Conservation (phyloP, 2,329 filamentous ascomycete species). For the Sclerotinia minor region DNA sequence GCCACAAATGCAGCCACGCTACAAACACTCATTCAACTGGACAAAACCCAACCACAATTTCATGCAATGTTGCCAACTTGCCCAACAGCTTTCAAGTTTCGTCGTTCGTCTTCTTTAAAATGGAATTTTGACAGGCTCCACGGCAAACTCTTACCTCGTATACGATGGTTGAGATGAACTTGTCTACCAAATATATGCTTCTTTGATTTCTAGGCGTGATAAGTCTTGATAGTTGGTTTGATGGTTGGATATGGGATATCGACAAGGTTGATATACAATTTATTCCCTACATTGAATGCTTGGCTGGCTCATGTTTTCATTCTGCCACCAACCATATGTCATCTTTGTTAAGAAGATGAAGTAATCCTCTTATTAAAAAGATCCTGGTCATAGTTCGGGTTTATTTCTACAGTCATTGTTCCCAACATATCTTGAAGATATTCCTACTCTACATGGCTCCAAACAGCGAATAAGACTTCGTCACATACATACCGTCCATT, state of each 20-base stretch:
- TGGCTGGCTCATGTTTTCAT: background rate
- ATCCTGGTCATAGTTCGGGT: background rate
- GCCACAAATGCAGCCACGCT: slow-evolving; percentile 9
- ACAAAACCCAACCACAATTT: background rate
- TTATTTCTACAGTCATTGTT: background rate
- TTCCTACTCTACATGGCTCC: background rate
- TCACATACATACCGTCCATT: background rate
- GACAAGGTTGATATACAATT: background rate
- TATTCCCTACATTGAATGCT: background rate
- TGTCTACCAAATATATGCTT: background rate
- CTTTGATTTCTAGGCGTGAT: background rate
- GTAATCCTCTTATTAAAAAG: background rate
- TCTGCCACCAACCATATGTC: background rate
- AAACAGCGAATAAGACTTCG: background rate
- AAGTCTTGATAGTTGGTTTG: background rate
- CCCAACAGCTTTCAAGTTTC: background rate
- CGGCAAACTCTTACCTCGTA: background rate
- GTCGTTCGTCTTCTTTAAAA: background rate
- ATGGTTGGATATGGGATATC: background rate
- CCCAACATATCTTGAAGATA: background rate
- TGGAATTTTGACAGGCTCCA: background rate
- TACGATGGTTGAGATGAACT: background rate
- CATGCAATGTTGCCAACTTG: slow-evolving; percentile 15
- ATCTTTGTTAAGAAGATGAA: background rate
- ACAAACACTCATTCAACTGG: background rate